Evolutionary conservation across 2,329 filamentous ascomycete genomes (phyloP).

Genomic region (Pseudogymnoascus sp.): DNA sequence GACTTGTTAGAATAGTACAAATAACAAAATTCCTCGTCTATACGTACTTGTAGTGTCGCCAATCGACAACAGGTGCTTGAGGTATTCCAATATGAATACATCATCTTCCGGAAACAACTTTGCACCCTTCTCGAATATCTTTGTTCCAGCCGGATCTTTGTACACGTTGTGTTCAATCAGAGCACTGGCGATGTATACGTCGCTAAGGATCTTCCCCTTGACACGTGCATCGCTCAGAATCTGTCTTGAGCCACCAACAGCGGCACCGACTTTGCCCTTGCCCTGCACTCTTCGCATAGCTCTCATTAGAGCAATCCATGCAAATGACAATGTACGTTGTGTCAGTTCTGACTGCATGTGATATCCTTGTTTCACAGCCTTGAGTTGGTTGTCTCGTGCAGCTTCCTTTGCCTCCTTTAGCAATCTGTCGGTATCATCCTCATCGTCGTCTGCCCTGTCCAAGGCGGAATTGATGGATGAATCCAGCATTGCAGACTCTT

Average conservation of each 20-base stretch:
- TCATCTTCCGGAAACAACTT: slow-evolving; percentile 93
- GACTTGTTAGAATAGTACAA: slow-evolving; percentile 17
- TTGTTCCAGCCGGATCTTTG: slow-evolving; percentile 83
- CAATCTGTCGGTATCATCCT: slow-evolving; percentile 34
- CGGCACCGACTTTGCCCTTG: slow-evolving; percentile 48
- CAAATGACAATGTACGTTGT: slow-evolving; percentile 78
- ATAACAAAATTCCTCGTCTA: neutral
- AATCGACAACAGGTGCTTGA: slow-evolving; percentile 87
- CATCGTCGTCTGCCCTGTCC: slow-evolving; percentile 45
- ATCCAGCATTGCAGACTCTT: slow-evolving; percentile 38
- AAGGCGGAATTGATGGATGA: slow-evolving; percentile 32
- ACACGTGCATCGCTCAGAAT: slow-evolving; percentile 85
- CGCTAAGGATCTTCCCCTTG: slow-evolving; percentile 80
- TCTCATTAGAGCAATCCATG: slow-evolving; percentile 91
- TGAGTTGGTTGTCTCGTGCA: slow-evolving; percentile 53
- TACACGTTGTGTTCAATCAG: slow-evolving; percentile 94
- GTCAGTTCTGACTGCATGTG: slow-evolving; percentile 66
- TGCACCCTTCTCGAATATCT: slow-evolving; percentile 91
- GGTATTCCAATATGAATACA: slow-evolving; percentile 85
- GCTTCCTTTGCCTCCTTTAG: slow-evolving; percentile 32
- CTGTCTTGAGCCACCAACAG: slow-evolving; percentile 61
- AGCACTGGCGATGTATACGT: slow-evolving; percentile 90
- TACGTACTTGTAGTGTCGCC: slow-evolving; percentile 87
- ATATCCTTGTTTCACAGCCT: slow-evolving; percentile 57
- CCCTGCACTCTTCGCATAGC: slow-evolving; percentile 93